A percentile compares a stretch with the other conserved stretches of the same genome.
These are phyloP conservation scores for Austroboletus eburneus DNA, from an alignment of 768 basidiomycete genomes.

Conservation along the genomic window DNA sequence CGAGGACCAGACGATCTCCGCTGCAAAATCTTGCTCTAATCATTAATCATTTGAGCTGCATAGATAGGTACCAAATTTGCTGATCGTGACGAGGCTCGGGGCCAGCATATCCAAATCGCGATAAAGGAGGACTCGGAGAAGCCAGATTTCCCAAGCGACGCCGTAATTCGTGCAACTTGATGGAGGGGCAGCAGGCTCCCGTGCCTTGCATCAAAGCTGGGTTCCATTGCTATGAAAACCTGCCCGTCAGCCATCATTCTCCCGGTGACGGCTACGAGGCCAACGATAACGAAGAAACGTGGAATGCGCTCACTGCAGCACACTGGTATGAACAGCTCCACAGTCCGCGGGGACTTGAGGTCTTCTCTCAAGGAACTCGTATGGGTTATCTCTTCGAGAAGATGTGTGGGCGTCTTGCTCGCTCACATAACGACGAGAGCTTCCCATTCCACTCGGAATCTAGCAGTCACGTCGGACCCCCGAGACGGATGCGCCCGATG, in stretches of 20 bases:
- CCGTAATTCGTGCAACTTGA: conserved; percentile 10
- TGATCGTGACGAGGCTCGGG: conserved; percentile 5
- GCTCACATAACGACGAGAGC: conserved; percentile 11
- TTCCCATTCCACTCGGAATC: neutral
- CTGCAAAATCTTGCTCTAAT: conserved; percentile 10
- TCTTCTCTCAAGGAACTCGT: conserved; percentile 7
- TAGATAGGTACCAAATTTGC: conserved; percentile 8
- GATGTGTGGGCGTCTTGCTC: neutral
- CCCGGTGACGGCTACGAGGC: conserved; percentile 1
- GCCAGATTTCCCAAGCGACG: conserved; percentile 1
- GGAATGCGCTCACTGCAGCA: conserved; percentile 1
- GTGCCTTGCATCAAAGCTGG: conserved; percentile 12
- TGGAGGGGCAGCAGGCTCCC: conserved; percentile 5
- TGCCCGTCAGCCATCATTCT: conserved; percentile 14
- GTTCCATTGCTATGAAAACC: conserved; percentile 29
- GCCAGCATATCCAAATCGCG: conserved; percentile 15
- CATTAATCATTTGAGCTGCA: conserved; percentile 14
- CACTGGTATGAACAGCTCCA: conserved; percentile 4
- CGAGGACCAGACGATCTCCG: conserved; percentile 27
- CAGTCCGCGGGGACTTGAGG: conserved; percentile 12
- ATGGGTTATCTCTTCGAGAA: conserved; percentile 15
- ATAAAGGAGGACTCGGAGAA: conserved; percentile 10
- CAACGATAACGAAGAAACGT: conserved; percentile 13
- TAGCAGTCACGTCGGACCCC: neutral
- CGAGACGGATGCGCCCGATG: neutral